Evolutionary conservation across 2,329 filamentous ascomycete species (phyloP).

Genomic region (Fusarium abutilonis): DNA sequence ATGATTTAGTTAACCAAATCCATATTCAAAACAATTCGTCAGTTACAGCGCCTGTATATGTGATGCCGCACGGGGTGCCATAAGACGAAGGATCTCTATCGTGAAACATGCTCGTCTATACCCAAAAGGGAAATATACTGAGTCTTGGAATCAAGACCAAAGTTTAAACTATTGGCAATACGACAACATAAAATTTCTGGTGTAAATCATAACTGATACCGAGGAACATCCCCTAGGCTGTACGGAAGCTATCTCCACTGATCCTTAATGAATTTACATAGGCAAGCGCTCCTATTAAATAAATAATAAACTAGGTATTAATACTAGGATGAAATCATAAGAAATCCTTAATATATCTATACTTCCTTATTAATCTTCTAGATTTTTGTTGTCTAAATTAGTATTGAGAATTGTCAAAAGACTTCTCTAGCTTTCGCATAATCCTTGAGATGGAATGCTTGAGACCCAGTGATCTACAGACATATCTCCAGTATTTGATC

Average conservation of each 20-base stretch:
- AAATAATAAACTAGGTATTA: too few relatives aligned
- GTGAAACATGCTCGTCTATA: not conserved
- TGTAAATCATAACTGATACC: not conserved
- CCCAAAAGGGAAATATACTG: slow-evolving; percentile 1
- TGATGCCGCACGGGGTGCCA: slow-evolving; percentile 7
- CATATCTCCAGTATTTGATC: not conserved
- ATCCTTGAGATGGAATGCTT: not conserved
- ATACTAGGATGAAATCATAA: too few relatives aligned
- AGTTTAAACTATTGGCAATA: not conserved
- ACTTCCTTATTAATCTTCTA: not conserved
- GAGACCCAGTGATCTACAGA: slow-evolving; percentile 3
- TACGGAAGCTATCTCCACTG: too few relatives aligned
- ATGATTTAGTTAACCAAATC: not conserved
- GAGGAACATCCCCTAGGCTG: too few relatives aligned
- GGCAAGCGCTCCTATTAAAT: too few relatives aligned
- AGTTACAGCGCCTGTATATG: not conserved
- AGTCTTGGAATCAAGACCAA: not conserved
- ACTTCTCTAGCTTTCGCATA: too few relatives aligned
- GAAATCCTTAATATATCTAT: too few relatives aligned
- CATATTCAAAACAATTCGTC: not conserved
- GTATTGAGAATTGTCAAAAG: too few relatives aligned
- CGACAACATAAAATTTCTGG: not conserved
- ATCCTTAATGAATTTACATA: too few relatives aligned
- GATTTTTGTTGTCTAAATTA: too few relatives aligned
- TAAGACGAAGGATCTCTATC: slow-evolving; percentile 2